A percentile compares a stretch with the other conserved stretches of the same genome.
Conservation (phyloP, 352 stramenopile genomes). For the Globisporangium spinosum region DNA sequence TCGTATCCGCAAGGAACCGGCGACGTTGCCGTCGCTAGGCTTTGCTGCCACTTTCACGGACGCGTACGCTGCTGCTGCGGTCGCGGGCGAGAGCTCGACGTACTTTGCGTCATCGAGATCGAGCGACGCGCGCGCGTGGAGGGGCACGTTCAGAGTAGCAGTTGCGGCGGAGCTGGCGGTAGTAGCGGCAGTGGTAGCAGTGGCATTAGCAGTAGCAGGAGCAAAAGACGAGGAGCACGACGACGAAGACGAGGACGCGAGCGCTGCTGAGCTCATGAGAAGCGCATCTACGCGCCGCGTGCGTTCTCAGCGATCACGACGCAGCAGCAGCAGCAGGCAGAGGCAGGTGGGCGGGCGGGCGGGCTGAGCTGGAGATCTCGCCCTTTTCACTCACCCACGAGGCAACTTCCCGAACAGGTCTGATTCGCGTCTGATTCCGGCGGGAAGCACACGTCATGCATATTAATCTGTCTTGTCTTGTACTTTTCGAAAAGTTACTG, state of each 20-base stretch:
- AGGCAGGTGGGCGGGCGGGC: background rate
- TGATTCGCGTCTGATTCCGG: constrained; percentile 6
- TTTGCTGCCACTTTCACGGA: constrained; percentile 45
- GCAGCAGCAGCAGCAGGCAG: background rate
- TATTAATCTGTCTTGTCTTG: background rate
- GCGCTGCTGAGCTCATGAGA: constrained; percentile 17
- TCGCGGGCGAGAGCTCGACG: constrained; percentile 40
- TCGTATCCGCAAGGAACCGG: constrained; percentile 56
- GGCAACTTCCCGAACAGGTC: background rate
- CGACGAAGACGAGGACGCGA: constrained; percentile 1
- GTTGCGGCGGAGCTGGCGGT: constrained; percentile 10
- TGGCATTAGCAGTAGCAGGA: background rate
- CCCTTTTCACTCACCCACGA: background rate
- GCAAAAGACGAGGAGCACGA: background rate
- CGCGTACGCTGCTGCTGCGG: constrained; percentile 43
- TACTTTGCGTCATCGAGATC: constrained; percentile 12
- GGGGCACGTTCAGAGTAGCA: background rate
- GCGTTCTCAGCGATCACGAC: constrained; percentile 5
- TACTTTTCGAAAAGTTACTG: background rate
- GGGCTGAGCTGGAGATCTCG: constrained; percentile 3
- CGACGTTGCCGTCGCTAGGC: constrained; percentile 34
- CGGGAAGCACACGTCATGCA: background rate
- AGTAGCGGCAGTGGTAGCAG: background rate
- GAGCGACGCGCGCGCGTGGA: background rate
- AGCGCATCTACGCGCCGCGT: constrained; percentile 13